These are phyloP conservation scores for Clonostachys chloroleuca DNA, from an alignment of 2,329 filamentous ascomycete species.

Conservation along the genomic window DNA sequence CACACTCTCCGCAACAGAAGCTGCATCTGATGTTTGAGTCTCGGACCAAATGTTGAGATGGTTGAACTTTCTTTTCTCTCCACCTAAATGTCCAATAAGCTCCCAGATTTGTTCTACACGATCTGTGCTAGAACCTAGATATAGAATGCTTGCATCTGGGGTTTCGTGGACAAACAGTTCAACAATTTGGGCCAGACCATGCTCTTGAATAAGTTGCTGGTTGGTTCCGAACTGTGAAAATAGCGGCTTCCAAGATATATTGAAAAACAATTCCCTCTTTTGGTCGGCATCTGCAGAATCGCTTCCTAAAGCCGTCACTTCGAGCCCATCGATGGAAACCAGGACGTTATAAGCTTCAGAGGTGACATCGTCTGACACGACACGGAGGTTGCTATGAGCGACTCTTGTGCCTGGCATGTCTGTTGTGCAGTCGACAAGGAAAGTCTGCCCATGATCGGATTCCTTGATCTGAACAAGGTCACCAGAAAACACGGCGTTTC, in stretches of 20 bases:
- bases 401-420: conserved; percentile 13
- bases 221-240: not conserved
- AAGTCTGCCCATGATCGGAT: conserved; percentile 4
- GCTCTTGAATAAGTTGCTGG: no score
- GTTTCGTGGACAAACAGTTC: not conserved
- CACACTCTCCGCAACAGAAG: not conserved
- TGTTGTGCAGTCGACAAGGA: conserved; percentile 12
- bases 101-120: not conserved
- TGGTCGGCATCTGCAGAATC: conserved; percentile 9
- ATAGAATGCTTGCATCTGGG: not conserved
- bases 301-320: conserved; percentile 12
- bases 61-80: not conserved
- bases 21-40: not conserved
- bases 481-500: conserved; percentile 9
- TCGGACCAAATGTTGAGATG: not conserved
- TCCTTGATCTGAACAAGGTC: not conserved
- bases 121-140: not conserved
- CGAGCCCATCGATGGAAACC: conserved; percentile 13
- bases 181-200: not conserved
- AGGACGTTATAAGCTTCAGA: conserved; percentile 6
- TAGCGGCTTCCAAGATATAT: conserved; percentile 5
- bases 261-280: conserved; percentile 14
- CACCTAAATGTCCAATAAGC: not conserved
- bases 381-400: conserved; percentile 13
- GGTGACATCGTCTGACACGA: conserved; percentile 5